phyloP scores from a whole-genome alignment of 805 yeast genomes.

The Candida saitoana region DNA sequence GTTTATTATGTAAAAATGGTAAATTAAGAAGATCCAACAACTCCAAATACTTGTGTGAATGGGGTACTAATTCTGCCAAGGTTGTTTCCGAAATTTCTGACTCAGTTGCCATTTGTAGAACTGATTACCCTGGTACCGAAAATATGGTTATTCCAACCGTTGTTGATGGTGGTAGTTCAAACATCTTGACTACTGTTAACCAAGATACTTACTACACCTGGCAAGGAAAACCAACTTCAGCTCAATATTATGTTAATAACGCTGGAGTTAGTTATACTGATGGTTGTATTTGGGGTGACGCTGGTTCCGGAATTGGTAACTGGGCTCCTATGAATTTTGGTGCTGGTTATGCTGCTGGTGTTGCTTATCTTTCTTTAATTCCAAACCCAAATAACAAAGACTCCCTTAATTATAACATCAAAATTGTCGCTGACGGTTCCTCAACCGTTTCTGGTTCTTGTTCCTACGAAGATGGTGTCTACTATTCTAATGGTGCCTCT shows the following conservation, averaged over 20 bases:
- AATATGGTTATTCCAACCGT: conserved; percentile 74
- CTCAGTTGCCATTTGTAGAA: conserved; percentile 65
- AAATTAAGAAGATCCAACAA: conserved; percentile 58
- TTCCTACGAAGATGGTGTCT: conserved; percentile 70
- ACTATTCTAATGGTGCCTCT: conserved; percentile 54
- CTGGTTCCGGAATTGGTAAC: conserved; percentile 62
- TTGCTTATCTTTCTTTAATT: conserved; percentile 65
- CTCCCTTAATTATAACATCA: conserved; percentile 39
- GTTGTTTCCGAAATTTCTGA: conserved; percentile 49
- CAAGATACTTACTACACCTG: conserved; percentile 56
- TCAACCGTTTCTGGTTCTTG: conserved; percentile 68
- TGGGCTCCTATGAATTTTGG: conserved; percentile 80
- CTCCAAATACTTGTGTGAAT: conserved; percentile 56
- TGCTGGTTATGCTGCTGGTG: conserved; percentile 62
- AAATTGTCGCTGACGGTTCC: conserved; percentile 38
- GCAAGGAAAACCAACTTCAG: conserved; percentile 61
- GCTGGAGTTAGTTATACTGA: conserved; percentile 66
- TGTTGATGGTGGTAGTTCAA: conserved; percentile 48
- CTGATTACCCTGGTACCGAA: conserved; percentile 81
- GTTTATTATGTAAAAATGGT: conserved; percentile 60
- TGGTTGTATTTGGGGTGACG: conserved; percentile 70
- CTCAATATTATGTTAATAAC: conserved; percentile 73
- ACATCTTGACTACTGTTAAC: conserved; percentile 58
- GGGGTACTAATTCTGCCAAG: conserved; percentile 55
- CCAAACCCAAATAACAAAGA: conserved; percentile 70